These are phyloP conservation scores for Ophiocordyceps australis DNA, from an alignment of 2,329 filamentous ascomycete species.

Conservation along the genomic window DNA sequence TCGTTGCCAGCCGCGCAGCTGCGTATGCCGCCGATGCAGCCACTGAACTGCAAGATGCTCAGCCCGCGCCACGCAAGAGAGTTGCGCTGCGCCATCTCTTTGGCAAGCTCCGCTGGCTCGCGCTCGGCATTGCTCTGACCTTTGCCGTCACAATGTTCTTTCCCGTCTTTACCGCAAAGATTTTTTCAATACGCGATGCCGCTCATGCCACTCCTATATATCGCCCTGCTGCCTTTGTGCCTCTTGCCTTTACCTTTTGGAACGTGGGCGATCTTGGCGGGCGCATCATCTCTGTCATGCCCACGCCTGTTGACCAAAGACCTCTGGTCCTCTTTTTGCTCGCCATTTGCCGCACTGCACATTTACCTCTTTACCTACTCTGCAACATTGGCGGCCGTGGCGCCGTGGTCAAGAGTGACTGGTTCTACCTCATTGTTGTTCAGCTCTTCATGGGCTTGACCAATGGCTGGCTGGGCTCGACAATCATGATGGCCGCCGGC, in stretches of 20 bases:
- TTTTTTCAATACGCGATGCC: constrained; percentile 25
- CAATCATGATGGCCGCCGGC: constrained; percentile 78
- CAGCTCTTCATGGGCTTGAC: constrained; percentile 70
- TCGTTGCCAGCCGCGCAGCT: constrained; percentile 28
- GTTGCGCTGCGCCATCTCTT: constrained; percentile 46
- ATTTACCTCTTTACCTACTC: constrained; percentile 72
- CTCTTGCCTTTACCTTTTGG: constrained; percentile 83
- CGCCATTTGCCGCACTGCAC: constrained; percentile 44
- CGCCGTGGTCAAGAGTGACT: constrained; percentile 57
- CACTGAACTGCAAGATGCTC: constrained; percentile 31
- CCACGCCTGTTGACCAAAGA: constrained; percentile 35
- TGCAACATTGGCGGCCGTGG: constrained; percentile 75
- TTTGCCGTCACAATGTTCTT: constrained; percentile 87
- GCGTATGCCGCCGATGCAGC: constrained; percentile 30
- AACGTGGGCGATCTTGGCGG: constrained; percentile 75
- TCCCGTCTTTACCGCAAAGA: constrained; percentile 72
- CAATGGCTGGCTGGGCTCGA: constrained; percentile 75
- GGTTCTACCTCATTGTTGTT: constrained; percentile 73
- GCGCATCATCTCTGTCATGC: constrained; percentile 46
- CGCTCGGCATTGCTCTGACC: constrained; percentile 59
- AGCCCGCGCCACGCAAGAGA: constrained; percentile 30
- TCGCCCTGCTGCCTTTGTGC: constrained; percentile 64
- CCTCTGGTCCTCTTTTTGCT: constrained; percentile 52
- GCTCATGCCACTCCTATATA: constrained; percentile 35
- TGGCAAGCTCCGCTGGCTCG: constrained; percentile 61